A percentile compares a stretch with the other conserved stretches of the same genome.
Evolutionary conservation across 2,329 filamentous ascomycete genomes (phyloP).

Genomic region (Geosmithia morbida): DNA sequence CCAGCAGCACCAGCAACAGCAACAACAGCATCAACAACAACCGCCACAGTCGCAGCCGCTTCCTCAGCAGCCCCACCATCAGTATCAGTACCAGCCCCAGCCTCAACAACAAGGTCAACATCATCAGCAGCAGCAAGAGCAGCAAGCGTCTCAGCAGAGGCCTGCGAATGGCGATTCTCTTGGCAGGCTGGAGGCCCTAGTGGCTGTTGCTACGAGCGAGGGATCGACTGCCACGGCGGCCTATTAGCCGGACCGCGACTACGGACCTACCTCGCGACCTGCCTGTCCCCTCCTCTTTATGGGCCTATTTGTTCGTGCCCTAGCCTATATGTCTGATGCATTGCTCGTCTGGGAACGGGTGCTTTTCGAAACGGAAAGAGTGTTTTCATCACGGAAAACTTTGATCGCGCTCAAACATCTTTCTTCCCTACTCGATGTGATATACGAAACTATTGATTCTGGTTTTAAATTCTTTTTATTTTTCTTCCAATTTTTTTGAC

Average conservation of each 20-base stretch:
- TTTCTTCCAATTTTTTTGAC: not conserved
- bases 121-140: constrained; percentile 1
- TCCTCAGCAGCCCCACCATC: constrained; percentile 8
- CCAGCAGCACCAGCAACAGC: constrained; percentile 9
- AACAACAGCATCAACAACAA: constrained; percentile 8
- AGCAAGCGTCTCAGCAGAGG: not conserved
- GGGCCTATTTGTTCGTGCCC: not conserved
- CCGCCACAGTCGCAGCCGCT: too few relatives aligned
- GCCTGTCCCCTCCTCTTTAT: too few relatives aligned
- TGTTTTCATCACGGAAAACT: not conserved
- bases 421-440: not conserved
- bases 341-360: not conserved
- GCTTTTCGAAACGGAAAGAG: not conserved
- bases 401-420: too few relatives aligned
- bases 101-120: constrained; percentile 1
- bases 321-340: not conserved
- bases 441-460: not conserved
- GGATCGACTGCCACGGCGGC: constrained; percentile 23
- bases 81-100: constrained; percentile 9
- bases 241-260: not conserved
- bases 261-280: too few relatives aligned
- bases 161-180: constrained; percentile 13
- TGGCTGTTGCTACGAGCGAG: constrained; percentile 29
- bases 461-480: not conserved
- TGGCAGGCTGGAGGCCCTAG: constrained; percentile 24